Evolutionary conservation across 2,329 filamentous ascomycete species (phyloP).

Genomic region (Chaetomium strumarium): DNA sequence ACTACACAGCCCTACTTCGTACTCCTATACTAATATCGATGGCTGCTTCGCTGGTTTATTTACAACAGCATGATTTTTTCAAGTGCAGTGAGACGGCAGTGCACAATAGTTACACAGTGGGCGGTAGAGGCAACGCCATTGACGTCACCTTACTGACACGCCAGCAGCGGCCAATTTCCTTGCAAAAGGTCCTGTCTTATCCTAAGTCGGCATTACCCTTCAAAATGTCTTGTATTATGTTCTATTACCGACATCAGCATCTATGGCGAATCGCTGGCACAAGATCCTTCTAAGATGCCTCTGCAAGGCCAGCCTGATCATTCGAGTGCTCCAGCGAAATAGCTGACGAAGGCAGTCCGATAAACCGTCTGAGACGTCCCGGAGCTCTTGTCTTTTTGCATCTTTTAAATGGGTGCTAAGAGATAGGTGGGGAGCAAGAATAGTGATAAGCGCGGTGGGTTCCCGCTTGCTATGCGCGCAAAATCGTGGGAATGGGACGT

Average conservation of each 20-base stretch:
- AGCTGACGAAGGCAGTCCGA: background rate
- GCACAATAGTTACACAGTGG: too few relatives aligned
- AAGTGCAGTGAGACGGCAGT: too few relatives aligned
- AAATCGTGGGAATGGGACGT: background rate
- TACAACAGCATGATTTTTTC: too few relatives aligned
- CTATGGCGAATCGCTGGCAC: background rate
- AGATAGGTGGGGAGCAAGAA: background rate
- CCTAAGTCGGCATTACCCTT: background rate
- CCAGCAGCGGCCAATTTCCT: too few relatives aligned
- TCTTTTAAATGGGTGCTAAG: slow-evolving; percentile 5
- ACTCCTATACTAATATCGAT: too few relatives aligned
- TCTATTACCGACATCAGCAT: slow-evolving; percentile 4
- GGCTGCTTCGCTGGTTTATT: too few relatives aligned
- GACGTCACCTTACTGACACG: too few relatives aligned
- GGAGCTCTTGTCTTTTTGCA: background rate
- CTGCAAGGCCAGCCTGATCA: background rate
- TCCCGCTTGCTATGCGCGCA: background rate
- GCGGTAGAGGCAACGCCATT: too few relatives aligned
- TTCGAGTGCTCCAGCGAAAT: background rate
- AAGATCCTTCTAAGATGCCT: background rate
- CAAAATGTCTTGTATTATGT: slow-evolving; percentile 5
- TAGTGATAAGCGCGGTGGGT: background rate
- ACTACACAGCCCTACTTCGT: too few relatives aligned
- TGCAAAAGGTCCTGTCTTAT: too few relatives aligned
- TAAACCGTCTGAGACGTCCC: background rate